Evolutionary conservation across 2,329 filamentous ascomycete genomes (phyloP).

Genomic region (Ilyonectria sp.): DNA sequence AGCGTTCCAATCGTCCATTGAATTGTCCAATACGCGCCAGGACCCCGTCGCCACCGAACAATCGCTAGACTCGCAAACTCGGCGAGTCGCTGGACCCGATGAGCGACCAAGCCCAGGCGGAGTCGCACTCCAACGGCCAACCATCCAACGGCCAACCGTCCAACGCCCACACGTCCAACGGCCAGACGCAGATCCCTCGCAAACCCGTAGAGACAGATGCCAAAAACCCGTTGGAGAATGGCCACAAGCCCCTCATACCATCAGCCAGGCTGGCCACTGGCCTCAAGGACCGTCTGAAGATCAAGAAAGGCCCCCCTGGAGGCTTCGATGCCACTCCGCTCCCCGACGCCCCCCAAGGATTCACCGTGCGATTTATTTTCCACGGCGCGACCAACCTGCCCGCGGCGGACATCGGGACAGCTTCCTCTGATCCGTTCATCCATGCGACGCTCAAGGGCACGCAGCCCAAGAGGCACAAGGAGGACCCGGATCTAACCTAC

Average conservation of each 20-base stretch:
- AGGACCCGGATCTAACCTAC: conserved; percentile 82
- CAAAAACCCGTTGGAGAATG: conserved; percentile 24
- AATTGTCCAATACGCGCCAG: conserved; percentile 3
- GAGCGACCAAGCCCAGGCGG: conserved; percentile 32
- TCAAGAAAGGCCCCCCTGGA: conserved; percentile 71
- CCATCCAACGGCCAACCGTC: not conserved
- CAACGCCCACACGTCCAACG: not conserved
- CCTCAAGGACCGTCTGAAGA: conserved; percentile 46
- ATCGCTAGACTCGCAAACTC: conserved; percentile 7
- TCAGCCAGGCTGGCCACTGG: conserved; percentile 34
- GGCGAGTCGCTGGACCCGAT: conserved; percentile 21
- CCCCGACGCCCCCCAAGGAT: conserved; percentile 81
- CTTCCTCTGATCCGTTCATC: conserved; percentile 88
- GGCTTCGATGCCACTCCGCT: conserved; percentile 87
- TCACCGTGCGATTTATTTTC: conserved; percentile 88
- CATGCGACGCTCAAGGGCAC: conserved; percentile 80
- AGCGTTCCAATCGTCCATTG: conserved; percentile 5
- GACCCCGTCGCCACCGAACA: conserved; percentile 28
- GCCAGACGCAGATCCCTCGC: not conserved
- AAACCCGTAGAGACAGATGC: not conserved
- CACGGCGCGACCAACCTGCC: conserved; percentile 86
- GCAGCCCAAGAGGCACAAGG: conserved; percentile 84
- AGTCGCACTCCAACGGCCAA: conserved; percentile 35
- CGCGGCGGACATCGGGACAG: conserved; percentile 82
- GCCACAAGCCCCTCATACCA: conserved; percentile 30